These are phyloP conservation scores for Sporothrix pseudoabietina DNA, from an alignment of 2,329 filamentous ascomycete genomes.

Conservation along the genomic window DNA sequence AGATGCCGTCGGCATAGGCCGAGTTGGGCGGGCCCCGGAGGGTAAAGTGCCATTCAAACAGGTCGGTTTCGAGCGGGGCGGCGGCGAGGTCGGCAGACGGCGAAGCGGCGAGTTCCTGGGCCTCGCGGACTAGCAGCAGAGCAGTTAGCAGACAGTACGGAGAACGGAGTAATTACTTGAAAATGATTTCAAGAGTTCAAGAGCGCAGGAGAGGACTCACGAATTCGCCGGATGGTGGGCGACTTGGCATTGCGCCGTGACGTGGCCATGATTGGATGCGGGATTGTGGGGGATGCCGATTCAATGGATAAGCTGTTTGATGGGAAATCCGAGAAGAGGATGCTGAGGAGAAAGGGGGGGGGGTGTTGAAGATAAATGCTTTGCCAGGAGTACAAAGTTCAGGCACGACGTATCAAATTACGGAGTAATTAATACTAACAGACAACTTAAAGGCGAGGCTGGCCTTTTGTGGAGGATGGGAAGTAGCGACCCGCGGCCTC, in stretches of 20 bases:
- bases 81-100: conserved; percentile 87
- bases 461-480: conserved; percentile 14
- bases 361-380: neutral
- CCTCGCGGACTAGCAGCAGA: conserved; percentile 72
- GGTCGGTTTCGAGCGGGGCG: conserved; percentile 79
- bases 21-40: conserved; percentile 84
- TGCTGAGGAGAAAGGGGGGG: neutral
- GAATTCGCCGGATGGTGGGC: conserved; percentile 81
- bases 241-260: conserved; percentile 65
- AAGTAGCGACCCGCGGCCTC: neutral
- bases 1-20: conserved; percentile 78
- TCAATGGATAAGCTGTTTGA: neutral
- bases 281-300: neutral
- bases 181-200: neutral
- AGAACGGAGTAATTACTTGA: no score
- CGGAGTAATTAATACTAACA: neutral
- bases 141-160: neutral
- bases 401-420: neutral
- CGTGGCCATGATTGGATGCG: conserved; percentile 5
- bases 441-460: conserved; percentile 18
- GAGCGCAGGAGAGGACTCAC: conserved; percentile 47
- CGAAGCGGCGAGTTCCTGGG: conserved; percentile 76
- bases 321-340: neutral
- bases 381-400: no score
- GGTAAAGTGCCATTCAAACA: conserved; percentile 99